A percentile compares a stretch with the other conserved stretches of the same genome.
These are phyloP conservation scores for Vaccinium darrowii DNA, from an alignment of 148 eudicot species.

Conservation along the genomic window DNA sequence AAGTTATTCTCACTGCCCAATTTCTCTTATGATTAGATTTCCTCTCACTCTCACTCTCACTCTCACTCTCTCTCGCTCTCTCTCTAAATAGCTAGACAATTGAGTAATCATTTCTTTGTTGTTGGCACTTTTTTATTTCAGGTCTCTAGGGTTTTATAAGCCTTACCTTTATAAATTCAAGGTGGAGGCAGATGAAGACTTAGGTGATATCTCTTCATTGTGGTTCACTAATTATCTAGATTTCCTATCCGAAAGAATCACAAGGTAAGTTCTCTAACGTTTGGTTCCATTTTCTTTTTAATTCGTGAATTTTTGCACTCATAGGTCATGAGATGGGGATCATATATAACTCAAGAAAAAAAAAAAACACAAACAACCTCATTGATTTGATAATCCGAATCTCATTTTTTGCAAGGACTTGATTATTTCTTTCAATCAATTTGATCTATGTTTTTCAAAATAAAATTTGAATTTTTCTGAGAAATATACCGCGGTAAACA, in stretches of 20 bases:
- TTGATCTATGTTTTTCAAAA: no score
- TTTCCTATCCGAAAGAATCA: not conserved
- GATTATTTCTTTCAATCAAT: no score
- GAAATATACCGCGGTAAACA: no score
- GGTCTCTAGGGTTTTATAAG: not conserved
- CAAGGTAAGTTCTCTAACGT: not conserved
- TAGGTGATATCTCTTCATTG: not conserved
- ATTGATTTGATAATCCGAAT: no score
- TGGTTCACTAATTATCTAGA: not conserved
- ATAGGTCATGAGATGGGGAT: not conserved
- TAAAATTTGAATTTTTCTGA: no score
- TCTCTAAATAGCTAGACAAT: not conserved
- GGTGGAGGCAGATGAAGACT: not conserved
- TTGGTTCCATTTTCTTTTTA: not conserved
- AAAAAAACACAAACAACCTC: no score
- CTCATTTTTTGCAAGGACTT: no score
- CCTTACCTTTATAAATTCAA: not conserved
- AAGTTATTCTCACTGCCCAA: not conserved
- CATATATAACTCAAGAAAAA: no score
- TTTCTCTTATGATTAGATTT: not conserved
- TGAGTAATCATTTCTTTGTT: not conserved
- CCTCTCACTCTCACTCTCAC: not conserved
- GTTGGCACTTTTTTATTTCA: not conserved
- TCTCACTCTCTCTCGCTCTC: conserved; percentile 3
- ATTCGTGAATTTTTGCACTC: not conserved